Base-by-base conservation (phyloP, 257 asterid species). In the Solanum sparsipilum region DNA sequence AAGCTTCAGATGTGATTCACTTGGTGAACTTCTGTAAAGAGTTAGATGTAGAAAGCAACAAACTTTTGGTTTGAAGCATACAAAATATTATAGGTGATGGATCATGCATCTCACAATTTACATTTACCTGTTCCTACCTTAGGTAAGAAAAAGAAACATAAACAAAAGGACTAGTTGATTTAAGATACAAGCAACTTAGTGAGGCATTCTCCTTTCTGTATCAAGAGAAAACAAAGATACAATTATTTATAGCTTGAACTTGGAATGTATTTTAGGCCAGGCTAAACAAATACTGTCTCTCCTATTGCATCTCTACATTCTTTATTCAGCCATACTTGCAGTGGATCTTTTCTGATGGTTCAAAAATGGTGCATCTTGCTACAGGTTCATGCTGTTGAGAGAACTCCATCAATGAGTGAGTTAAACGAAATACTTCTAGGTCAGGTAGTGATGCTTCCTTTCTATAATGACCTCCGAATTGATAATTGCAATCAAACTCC, bases 391-490 rank as follows among this genome's bases (percentile, higher is more conserved):
- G 98, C 98, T 84, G 93, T 94, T 88, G 99, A 97, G 92, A 96
- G 94, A 94, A 96, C 99, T 89, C 99, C 98, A 85, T 97, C 99
- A 58, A 95, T 97, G 99, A 97, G 99, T 86, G 99, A 97, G 93
- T 91, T 97, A 94, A 97, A 94, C 35, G 99, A 97, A 94, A 94
- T 97, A 87, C 96, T 97, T 86, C 93, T 97, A 48, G 99, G 99
- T 81, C 99, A 97, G 96, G 99, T 97, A 94, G 18, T 91, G 87
- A 73, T 91, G 75, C 90, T 85, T 87, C 86, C 86, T 46, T 82
- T 31, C 70, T 29, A 82, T 82, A 48, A 48, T 82, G 67, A 18
- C 20, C 86, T 82, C 85, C 12, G 44, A 48, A 48, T 13, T 48
- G 44, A 29, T 81, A 82, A 29, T 29, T 82, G 67, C 10, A 21